Conservation (phyloP, 768 basidiomycete genomes). For the Rubroboletus pulcherrimus region DNA sequence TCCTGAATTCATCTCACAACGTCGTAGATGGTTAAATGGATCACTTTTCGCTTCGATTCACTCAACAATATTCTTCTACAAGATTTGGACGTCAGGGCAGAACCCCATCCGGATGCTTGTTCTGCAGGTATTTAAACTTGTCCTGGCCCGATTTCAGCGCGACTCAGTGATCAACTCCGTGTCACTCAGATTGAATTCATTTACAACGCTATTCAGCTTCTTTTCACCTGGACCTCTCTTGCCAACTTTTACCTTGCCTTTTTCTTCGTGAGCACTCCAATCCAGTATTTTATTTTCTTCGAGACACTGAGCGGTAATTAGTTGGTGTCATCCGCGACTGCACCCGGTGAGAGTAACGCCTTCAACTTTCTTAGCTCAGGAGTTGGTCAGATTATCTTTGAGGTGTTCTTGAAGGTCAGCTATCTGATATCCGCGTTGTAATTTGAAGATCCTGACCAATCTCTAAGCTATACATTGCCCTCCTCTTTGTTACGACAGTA, state of each 20-base stretch:
- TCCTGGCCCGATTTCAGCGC: neutral
- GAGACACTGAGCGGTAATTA: constrained; percentile 34
- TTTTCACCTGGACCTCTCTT: constrained; percentile 93
- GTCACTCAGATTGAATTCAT: constrained; percentile 72
- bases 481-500: constrained; percentile 77
- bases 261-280: constrained; percentile 71
- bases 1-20: constrained; percentile 92
- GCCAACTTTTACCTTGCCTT: constrained; percentile 95
- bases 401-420: constrained; percentile 63
- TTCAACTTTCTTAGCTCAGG: constrained; percentile 78
- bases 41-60: constrained; percentile 93
- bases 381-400: constrained; percentile 69
- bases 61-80: constrained; percentile 83
- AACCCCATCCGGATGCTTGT: constrained; percentile 78
- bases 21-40: constrained; percentile 85
- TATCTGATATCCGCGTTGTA: neutral
- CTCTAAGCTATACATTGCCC: constrained; percentile 69
- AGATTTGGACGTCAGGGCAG: constrained; percentile 92
- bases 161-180: neutral
- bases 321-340: constrained; percentile 80
- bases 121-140: constrained; percentile 42
- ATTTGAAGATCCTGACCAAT: constrained; percentile 21
- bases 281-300: constrained; percentile 14
- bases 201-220: constrained; percentile 83
- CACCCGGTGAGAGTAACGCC: constrained; percentile 51